Conservation (phyloP, 192 early-diverging fungal genomes). For the Dimargaris verticillata region DNA sequence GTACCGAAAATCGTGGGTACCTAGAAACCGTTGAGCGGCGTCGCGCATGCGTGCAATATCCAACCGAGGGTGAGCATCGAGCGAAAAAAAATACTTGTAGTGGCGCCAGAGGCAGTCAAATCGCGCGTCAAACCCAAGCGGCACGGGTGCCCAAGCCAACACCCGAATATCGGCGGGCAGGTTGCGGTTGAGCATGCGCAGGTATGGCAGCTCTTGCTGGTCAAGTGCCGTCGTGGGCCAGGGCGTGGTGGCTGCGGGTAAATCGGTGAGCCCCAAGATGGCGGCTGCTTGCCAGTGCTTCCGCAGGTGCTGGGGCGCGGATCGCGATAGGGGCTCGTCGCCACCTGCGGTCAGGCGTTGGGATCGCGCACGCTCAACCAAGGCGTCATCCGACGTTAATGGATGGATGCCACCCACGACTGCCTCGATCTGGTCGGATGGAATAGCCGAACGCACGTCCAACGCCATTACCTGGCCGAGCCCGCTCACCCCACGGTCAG, state of each 20-base stretch:
- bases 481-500: slow-evolving; percentile 78
- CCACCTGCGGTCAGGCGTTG: slow-evolving; percentile 11
- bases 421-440: not conserved
- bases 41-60: slow-evolving; percentile 61
- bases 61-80: slow-evolving; percentile 26
- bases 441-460: slow-evolving; percentile 48
- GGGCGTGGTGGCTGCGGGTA: slow-evolving; percentile 15
- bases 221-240: slow-evolving; percentile 10
- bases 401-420: slow-evolving; percentile 1
- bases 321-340: not conserved
- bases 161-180: slow-evolving; percentile 82
- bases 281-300: slow-evolving; percentile 6
- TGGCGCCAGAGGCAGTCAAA: slow-evolving; percentile 66
- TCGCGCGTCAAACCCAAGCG: slow-evolving; percentile 62
- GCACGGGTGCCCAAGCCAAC: slow-evolving; percentile 77
- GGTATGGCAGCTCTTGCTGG: slow-evolving; percentile 56
- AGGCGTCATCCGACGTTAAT: slow-evolving; percentile 13
- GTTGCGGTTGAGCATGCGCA: slow-evolving; percentile 64
- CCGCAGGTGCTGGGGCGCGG: not conserved
- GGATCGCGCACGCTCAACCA: slow-evolving; percentile 15
- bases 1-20: slow-evolving; percentile 83
- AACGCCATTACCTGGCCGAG: slow-evolving; percentile 79
- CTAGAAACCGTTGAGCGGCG: slow-evolving; percentile 50
- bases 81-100: slow-evolving; percentile 85
- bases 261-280: slow-evolving; percentile 10